Evolutionary conservation across 2,329 filamentous ascomycete species (phyloP).

Genomic region (Stagonosporopsis chrysanthemi): DNA sequence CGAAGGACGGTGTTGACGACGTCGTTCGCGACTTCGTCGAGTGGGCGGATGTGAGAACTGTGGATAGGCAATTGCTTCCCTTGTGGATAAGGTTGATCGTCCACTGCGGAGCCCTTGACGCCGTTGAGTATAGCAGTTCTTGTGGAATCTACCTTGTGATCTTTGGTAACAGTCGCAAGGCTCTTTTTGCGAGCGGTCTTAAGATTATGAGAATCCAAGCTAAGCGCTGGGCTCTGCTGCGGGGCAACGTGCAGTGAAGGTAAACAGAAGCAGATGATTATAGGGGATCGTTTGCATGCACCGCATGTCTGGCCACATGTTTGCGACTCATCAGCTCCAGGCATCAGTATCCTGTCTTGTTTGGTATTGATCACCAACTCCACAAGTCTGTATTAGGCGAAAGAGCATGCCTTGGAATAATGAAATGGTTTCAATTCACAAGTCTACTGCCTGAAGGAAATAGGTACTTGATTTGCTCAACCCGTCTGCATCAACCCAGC

Average conservation of each 20-base stretch:
- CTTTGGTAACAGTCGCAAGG: background rate
- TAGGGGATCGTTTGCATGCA: background rate
- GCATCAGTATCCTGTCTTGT: background rate
- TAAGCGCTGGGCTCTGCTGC: slow-evolving; percentile 14
- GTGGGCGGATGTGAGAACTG: slow-evolving; percentile 4
- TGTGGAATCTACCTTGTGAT: background rate
- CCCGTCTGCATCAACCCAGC: background rate
- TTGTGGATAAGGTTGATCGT: slow-evolving; percentile 1
- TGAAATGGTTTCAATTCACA: background rate
- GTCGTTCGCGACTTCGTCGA: slow-evolving; percentile 27
- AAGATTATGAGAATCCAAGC: background rate
- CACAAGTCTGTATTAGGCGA: background rate
- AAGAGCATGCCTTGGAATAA: too few relatives aligned
- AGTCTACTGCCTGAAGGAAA: background rate
- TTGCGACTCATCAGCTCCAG: background rate
- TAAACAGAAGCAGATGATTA: background rate
- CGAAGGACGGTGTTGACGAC: slow-evolving; percentile 29
- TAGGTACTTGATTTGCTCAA: background rate
- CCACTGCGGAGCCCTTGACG: background rate
- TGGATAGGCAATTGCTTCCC: slow-evolving; percentile 25
- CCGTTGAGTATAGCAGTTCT: slow-evolving; percentile 5
- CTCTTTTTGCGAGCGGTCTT: background rate
- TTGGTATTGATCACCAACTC: background rate
- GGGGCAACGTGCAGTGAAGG: slow-evolving; percentile 1
- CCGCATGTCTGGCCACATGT: background rate